A percentile compares a stretch with the other conserved stretches of the same genome.
Evolutionary conservation across 495 filamentous ascomycete species (phyloP).

Genomic region (Aspergillus panamensis): DNA sequence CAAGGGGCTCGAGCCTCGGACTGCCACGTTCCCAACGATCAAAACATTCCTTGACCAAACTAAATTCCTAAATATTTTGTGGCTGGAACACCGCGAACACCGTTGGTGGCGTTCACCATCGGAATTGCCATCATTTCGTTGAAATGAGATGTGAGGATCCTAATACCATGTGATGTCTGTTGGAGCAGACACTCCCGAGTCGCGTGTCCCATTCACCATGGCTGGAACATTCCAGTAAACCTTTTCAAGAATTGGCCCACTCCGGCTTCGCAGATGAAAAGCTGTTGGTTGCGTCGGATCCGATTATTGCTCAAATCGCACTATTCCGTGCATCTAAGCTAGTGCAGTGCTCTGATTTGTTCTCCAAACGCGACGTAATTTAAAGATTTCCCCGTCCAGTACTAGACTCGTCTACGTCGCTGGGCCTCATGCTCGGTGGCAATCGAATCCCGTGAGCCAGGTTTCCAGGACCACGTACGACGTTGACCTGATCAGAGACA

Average conservation of each 20-base stretch:
- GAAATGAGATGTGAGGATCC: conserved; percentile 14
- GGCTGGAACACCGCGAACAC: background rate
- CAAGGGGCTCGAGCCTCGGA: conserved; percentile 9
- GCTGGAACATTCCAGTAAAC: conserved; percentile 3
- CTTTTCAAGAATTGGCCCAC: background rate
- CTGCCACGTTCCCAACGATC: conserved; percentile 1
- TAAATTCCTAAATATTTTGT: background rate
- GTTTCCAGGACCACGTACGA: conserved; percentile 21
- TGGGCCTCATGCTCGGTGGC: conserved; percentile 41
- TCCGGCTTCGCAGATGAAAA: background rate
- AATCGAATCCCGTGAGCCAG: conserved; percentile 37
- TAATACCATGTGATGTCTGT: conserved; percentile 20
- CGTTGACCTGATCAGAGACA: conserved; percentile 36
- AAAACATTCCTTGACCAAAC: background rate
- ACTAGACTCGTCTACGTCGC: conserved; percentile 14
- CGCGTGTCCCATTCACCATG: conserved; percentile 1
- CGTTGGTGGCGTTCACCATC: background rate
- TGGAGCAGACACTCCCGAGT: no score
- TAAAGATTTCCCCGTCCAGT: conserved; percentile 35
- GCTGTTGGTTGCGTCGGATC: background rate
- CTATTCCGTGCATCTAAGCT: background rate
- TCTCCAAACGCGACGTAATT: conserved; percentile 3
- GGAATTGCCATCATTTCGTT: background rate
- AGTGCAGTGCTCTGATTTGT: background rate
- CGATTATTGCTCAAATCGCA: background rate